phyloP scores from a whole-genome alignment of 2,329 filamentous ascomycete species.

The Chrysosporium queenslandicum region DNA sequence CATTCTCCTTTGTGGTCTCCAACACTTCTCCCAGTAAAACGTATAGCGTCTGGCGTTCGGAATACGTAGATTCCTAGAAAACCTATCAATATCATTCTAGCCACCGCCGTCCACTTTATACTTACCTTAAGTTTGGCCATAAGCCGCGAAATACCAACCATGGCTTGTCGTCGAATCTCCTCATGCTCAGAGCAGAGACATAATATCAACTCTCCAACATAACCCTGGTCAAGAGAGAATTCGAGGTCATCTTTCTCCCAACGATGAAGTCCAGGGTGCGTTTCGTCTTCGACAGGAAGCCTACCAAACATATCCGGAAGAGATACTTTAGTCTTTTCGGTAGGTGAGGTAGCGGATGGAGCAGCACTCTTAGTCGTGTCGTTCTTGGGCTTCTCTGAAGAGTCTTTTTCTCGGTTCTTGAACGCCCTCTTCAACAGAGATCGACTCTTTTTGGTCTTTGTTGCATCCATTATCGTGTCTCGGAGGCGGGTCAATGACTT shows the following conservation, averaged over 20 bases:
- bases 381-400: conserved; percentile 15
- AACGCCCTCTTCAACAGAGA: conserved; percentile 31
- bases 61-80: conserved; percentile 55
- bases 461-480: conserved; percentile 35
- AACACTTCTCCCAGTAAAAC: conserved; percentile 68
- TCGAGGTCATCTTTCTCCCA: conserved; percentile 72
- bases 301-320: conserved; percentile 46
- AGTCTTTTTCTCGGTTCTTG: conserved; percentile 23
- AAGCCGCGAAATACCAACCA: conserved; percentile 31
- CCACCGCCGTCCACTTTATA: not conserved
- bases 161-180: conserved; percentile 68
- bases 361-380: not conserved
- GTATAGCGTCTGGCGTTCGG: conserved; percentile 68
- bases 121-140: conserved; percentile 42
- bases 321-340: conserved; percentile 28
- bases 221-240: conserved; percentile 67
- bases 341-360: conserved; percentile 4
- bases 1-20: conserved; percentile 56
- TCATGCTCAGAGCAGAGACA: conserved; percentile 65
- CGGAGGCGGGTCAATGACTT: conserved; percentile 39
- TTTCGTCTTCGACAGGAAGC: conserved; percentile 37
- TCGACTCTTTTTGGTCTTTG: conserved; percentile 29
- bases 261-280: conserved; percentile 40
- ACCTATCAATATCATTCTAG: not conserved
- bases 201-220: conserved; percentile 58